Evolutionary conservation across 2,329 filamentous ascomycete species (phyloP), one percentile per base, ranked within the genome.

Genomic region (Nothopassalora personata): DNA sequence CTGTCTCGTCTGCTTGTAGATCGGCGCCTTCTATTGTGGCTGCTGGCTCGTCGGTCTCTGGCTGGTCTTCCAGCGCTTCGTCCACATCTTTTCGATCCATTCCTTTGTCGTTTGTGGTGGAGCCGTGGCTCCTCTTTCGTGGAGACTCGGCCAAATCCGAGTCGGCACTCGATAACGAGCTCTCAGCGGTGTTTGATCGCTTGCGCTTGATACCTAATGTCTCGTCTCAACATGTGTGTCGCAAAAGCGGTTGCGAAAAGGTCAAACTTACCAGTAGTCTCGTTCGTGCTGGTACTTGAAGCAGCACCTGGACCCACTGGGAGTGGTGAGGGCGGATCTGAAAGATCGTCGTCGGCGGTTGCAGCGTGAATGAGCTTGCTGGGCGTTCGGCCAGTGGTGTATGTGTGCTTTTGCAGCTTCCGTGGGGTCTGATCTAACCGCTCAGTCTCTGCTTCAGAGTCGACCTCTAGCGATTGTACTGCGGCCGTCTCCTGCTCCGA

Each of bases 371-470:
- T 85, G 60, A 91, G 81, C 77, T 91, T 93, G 79, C 87, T 92
- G 3, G 89, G 89, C 56, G 86, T 91, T 65, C 83, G 83, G 67
- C 88, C 85, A 64, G 84, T 83, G 57, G 76, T 72, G 47, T 79
- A 68, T 49, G 61, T 57, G 28, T 65, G 62, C 58, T 67, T 65
- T 52, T 65, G 69, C 46, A 57, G 43, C 61, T 70, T 72, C 54
- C 68, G 64, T 23, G 71, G 72, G 52, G 72, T 96, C 70, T 89
- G 86, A 71, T 94, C 94, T 60, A 99, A 82, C 60, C 94, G 87
- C 76, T 97, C 92, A 1, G 93, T 97, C 76, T 97, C 93, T 34
- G 93, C 93, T 75, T 97, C 93, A 3, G 92, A 88, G 67, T 89
- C 86, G 57, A 82, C 81, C 54, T 86, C 70, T 10, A 68, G 56